Base-by-base conservation (phyloP, 139 green algal species). In the Chlorella sp. region DNA sequence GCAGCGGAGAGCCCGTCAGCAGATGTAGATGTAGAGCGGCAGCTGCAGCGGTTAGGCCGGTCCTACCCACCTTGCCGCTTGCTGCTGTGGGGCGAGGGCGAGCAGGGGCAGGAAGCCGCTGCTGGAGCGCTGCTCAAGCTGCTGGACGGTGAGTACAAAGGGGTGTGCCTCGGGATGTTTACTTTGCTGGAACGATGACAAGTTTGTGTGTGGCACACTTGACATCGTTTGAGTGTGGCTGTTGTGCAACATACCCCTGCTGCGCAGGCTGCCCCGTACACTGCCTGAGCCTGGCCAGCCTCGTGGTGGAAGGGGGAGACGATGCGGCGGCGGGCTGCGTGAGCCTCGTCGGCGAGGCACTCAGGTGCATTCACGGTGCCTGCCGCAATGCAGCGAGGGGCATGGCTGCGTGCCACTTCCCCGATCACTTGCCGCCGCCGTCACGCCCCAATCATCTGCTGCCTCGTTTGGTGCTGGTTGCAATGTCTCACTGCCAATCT, bases 211-310 rank as follows among this genome's bases (percentile, higher is more conserved):
- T n/a, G 15, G n/a, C n/a, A n/a, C n/a, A n/a, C n/a, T n/a, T n/a
- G n/a, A n/a, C n/a, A n/a, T n/a, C n/a, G n/a, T n/a, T n/a, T n/a
- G n/a, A n/a, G n/a, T n/a, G n/a, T n/a, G n/a, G n/a, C n/a, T n/a
- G n/a, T n/a, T n/a, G n/a, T n/a, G n/a, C n/a, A n/a, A n/a, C n/a
- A n/a, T n/a, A n/a, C n/a, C 17, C 47, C 11, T 12, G 1, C 26
- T 38, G 6, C 56, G 28, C 56, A 80, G 84, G 84, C 44, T 88
- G 78, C 81, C 67, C 71, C 2, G 57, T 90, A 64, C 82, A 87
- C 47, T 80, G 65, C 51, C n/a, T 92, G 78, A 92, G 84, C 74
- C 74, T 92, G 78, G 87, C 85, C 30, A 72, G 87, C 39, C 55
- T 88, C 3, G 63, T 92, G 16, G 62, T 70, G 9, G 86, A 74